These are phyloP conservation scores for Stachybotrys chartarum DNA, from an alignment of 2,329 filamentous ascomycete species.

Conservation along the genomic window DNA sequence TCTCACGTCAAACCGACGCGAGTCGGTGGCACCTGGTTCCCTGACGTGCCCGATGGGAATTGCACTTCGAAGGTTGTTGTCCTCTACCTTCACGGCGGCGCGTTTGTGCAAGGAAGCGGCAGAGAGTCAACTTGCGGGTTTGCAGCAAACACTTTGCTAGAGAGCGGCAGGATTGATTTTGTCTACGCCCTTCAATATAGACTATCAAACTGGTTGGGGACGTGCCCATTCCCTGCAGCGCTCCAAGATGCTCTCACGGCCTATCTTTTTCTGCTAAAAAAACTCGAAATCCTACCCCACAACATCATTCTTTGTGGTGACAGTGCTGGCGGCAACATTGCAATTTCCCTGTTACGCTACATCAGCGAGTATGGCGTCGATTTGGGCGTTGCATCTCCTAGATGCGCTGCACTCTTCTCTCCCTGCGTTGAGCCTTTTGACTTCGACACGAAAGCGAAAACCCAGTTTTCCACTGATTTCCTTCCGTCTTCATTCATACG, in stretches of 20 bases:
- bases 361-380: conserved; percentile 7
- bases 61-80: background rate
- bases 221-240: background rate
- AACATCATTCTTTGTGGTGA: background rate
- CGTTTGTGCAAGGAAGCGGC: background rate
- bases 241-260: background rate
- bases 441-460: background rate
- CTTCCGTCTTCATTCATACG: background rate
- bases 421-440: background rate
- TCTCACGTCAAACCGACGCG: conserved; percentile 4
- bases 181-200: background rate
- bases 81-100: conserved; percentile 11
- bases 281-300: background rate
- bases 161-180: background rate
- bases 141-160: background rate
- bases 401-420: background rate
- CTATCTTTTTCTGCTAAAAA: background rate
- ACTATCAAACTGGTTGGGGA: background rate
- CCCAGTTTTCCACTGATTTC: background rate
- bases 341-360: conserved; percentile 7
- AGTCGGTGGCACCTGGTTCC: conserved; percentile 12
- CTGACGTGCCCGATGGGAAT: background rate
- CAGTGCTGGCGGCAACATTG: background rate
- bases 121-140: background rate
- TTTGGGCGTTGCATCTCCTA: background rate